Evolutionary conservation across 2,329 filamentous ascomycete species (phyloP).

Genomic region (Hymenoscyphus scutula): DNA sequence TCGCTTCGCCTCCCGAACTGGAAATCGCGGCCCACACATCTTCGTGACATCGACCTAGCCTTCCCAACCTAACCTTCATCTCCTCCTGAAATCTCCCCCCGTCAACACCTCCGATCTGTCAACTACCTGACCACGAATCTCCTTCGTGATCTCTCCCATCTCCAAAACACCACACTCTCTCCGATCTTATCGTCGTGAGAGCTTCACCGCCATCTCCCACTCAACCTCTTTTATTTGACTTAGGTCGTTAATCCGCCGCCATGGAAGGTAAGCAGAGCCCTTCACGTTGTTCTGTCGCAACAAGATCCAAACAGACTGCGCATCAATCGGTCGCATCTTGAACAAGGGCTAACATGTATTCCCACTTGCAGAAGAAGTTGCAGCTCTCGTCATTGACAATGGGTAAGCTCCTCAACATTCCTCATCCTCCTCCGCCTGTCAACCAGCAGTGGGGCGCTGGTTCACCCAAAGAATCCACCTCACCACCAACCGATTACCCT

Average conservation of each 20-base stretch:
- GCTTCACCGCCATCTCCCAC: constrained; percentile 33
- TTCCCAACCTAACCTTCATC: constrained; percentile 19
- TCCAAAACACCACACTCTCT: constrained; percentile 15
- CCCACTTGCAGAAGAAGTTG: constrained; percentile 85
- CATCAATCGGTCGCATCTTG: constrained; percentile 21
- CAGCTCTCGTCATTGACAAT: constrained; percentile 99
- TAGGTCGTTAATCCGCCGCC: constrained; percentile 36
- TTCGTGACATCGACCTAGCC: constrained; percentile 27
- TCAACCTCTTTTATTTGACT: constrained; percentile 34
- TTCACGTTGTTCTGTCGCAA: constrained; percentile 7
- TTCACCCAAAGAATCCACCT: constrained; percentile 11
- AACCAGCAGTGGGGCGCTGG: constrained; percentile 29
- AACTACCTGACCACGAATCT: constrained; percentile 31
- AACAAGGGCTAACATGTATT: constrained; percentile 29
- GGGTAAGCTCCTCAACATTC: constrained; percentile 72
- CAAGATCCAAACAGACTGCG: constrained; percentile 15
- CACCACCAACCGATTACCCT: constrained; percentile 16
- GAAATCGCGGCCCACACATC: constrained; percentile 33
- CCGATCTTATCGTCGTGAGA: constrained; percentile 31
- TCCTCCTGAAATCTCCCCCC: constrained; percentile 23
- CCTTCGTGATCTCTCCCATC: constrained; percentile 32
- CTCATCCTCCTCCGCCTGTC: constrained; percentile 22
- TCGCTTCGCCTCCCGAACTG: constrained; percentile 32
- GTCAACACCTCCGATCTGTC: constrained; percentile 16
- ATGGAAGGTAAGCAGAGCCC: constrained; percentile 41